These are phyloP conservation scores for Pleurotus tuoliensis DNA, from an alignment of 768 basidiomycete species.

Conservation along the genomic window DNA sequence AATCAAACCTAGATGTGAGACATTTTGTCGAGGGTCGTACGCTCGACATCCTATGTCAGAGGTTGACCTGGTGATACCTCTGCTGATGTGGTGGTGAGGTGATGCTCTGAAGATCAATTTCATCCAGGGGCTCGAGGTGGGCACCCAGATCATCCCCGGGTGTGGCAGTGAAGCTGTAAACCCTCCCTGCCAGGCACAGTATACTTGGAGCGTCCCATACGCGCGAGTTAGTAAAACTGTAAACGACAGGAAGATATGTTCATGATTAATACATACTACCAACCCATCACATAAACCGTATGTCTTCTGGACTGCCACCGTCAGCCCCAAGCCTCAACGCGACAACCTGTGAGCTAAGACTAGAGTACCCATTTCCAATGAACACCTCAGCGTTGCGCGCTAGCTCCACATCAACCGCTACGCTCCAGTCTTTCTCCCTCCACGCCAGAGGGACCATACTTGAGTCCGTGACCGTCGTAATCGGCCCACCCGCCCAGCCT, in stretches of 20 bases:
- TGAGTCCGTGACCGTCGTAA: constrained; percentile 38
- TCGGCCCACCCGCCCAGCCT: constrained; percentile 38
- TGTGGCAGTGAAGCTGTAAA: too few relatives aligned
- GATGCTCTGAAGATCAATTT: too few relatives aligned
- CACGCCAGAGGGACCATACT: constrained; percentile 29
- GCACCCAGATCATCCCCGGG: too few relatives aligned
- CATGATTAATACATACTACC: background rate
- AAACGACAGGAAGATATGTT: background rate
- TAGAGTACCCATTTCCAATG: constrained; percentile 47
- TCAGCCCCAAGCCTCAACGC: constrained; percentile 39
- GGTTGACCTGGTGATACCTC: too few relatives aligned
- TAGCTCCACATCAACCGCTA: constrained; percentile 43
- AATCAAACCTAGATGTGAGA: too few relatives aligned
- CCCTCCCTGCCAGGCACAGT: too few relatives aligned
- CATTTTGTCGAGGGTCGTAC: too few relatives aligned
- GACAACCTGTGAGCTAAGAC: constrained; percentile 39
- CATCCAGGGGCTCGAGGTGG: too few relatives aligned
- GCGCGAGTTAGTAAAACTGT: too few relatives aligned
- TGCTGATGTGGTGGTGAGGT: too few relatives aligned
- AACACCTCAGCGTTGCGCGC: constrained; percentile 39
- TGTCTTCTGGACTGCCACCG: constrained; percentile 29
- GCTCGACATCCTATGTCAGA: too few relatives aligned
- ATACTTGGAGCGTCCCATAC: too few relatives aligned
- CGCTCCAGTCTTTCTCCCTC: constrained; percentile 40
- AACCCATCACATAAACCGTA: constrained; percentile 26